phyloP scores from a whole-genome alignment of 306 rosid species.

The Cucurbita ficifolia region DNA sequence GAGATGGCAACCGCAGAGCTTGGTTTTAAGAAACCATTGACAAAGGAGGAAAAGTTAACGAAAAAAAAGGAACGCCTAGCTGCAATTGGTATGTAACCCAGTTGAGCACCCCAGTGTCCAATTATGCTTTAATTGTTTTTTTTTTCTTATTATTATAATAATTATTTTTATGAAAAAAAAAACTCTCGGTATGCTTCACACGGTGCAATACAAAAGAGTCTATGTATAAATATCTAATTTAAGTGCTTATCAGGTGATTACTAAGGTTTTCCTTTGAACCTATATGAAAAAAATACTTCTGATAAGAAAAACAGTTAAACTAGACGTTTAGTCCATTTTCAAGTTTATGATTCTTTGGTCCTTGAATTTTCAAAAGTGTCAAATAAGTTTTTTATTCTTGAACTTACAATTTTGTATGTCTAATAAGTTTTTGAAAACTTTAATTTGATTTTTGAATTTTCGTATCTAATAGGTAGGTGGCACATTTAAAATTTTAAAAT shows the following conservation, averaged over 20 bases:
- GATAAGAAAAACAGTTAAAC: not conserved
- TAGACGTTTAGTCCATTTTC: not conserved
- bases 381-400: too few species aligned
- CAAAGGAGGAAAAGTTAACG: slow-evolving; percentile 72
- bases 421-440: too few species aligned
- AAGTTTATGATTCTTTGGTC: not conserved
- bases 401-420: too few species aligned
- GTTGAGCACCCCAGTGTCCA: not conserved
- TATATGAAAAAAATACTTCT: not conserved
- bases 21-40: slow-evolving; percentile 78
- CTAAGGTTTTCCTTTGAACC: not conserved
- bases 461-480: too few species aligned
- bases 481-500: too few species aligned
- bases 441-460: too few species aligned
- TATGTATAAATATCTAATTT: not conserved
- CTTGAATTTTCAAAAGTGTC: not conserved
- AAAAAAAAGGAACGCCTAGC: slow-evolving; percentile 94
- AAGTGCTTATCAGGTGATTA: not conserved
- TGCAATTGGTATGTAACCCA: slow-evolving; percentile 69
- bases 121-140: not conserved
- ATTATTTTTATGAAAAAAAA: not conserved
- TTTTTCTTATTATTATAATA: not conserved
- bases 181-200: not conserved
- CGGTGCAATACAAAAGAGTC: not conserved
- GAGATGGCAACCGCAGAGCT: slow-evolving; percentile 56